phyloP scores from a whole-genome alignment of 352 stramenopile genomes.

The Hyaloperonospora arabidopsidis region DNA sequence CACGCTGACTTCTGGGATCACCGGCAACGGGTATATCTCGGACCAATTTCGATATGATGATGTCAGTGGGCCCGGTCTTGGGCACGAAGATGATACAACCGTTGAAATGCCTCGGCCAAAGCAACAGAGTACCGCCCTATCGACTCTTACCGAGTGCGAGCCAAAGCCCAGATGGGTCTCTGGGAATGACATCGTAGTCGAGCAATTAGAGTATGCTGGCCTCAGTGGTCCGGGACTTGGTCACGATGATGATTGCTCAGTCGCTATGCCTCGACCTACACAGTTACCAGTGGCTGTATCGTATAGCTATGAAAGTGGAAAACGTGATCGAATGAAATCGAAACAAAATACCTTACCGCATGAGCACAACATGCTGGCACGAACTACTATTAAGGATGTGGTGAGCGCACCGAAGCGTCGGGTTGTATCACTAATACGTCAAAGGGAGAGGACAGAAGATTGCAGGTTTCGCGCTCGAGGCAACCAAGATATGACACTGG shows the following conservation, averaged over 20 bases:
- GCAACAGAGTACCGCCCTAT: constrained; percentile 2
- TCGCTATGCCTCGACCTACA: constrained; percentile 26
- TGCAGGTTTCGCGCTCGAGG: constrained; percentile 14
- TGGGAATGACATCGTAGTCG: constrained; percentile 22
- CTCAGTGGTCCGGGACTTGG: constrained; percentile 19
- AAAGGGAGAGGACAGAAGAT: constrained; percentile 3
- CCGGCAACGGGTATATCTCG: constrained; percentile 27
- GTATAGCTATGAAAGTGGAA: constrained; percentile 9
- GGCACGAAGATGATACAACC: constrained; percentile 19
- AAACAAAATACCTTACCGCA: not conserved
- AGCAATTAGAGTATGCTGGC: constrained; percentile 30
- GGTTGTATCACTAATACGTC: constrained; percentile 17
- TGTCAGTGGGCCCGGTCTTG: constrained; percentile 17
- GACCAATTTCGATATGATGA: constrained; percentile 35
- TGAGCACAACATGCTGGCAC: constrained; percentile 15
- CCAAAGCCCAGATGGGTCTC: constrained; percentile 8
- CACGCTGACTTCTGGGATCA: constrained; percentile 18
- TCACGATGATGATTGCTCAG: constrained; percentile 19
- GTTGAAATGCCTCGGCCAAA: constrained; percentile 21
- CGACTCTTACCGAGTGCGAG: constrained; percentile 5
- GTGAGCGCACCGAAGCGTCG: constrained; percentile 25
- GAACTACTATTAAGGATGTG: constrained; percentile 28
- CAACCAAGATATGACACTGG: constrained; percentile 26
- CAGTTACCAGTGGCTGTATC: constrained; percentile 2
- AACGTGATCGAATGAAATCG: constrained; percentile 4